A percentile compares a stretch with the other conserved stretches of the same genome.
Evolutionary conservation across 495 filamentous ascomycete species (phyloP).

Genomic region (Parathielavia appendiculata): DNA sequence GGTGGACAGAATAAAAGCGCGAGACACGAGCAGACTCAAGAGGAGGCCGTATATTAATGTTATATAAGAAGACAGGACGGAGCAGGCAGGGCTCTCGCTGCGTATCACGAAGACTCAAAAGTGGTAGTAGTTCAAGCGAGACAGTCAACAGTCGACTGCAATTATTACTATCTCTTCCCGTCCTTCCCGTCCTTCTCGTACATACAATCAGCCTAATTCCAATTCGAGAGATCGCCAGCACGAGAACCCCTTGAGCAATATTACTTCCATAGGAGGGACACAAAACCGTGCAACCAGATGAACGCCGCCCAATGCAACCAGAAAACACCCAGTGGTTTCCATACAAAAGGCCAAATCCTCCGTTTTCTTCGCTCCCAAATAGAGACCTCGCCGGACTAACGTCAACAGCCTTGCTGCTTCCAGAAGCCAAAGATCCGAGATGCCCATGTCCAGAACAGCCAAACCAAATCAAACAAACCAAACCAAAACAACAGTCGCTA

Average conservation of each 20-base stretch:
- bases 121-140: not conserved
- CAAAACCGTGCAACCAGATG: not conserved
- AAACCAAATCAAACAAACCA: constrained; percentile 16
- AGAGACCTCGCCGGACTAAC: constrained; percentile 1
- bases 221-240: not conserved
- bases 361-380: constrained; percentile 5
- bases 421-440: not conserved
- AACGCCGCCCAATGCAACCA: constrained; percentile 23
- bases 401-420: constrained; percentile 4
- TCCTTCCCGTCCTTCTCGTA: constrained; percentile 1
- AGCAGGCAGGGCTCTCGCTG: too few species aligned
- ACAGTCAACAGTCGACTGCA: too few species aligned
- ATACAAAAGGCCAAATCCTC: constrained; percentile 1
- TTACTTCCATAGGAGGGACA: not conserved
- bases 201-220: not conserved
- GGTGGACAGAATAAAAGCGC: too few species aligned
- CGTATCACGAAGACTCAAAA: not conserved
- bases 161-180: too few species aligned
- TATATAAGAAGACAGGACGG: too few species aligned
- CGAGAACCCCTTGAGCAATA: not conserved
- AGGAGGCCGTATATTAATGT: too few species aligned
- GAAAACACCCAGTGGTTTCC: constrained; percentile 6
- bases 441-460: not conserved
- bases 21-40: too few species aligned
- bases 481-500: constrained; percentile 46